A percentile compares a stretch with the other conserved stretches of the same genome.
These are phyloP conservation scores for Auricularia heimuer DNA, from an alignment of 768 basidiomycete genomes.

Conservation along the genomic window DNA sequence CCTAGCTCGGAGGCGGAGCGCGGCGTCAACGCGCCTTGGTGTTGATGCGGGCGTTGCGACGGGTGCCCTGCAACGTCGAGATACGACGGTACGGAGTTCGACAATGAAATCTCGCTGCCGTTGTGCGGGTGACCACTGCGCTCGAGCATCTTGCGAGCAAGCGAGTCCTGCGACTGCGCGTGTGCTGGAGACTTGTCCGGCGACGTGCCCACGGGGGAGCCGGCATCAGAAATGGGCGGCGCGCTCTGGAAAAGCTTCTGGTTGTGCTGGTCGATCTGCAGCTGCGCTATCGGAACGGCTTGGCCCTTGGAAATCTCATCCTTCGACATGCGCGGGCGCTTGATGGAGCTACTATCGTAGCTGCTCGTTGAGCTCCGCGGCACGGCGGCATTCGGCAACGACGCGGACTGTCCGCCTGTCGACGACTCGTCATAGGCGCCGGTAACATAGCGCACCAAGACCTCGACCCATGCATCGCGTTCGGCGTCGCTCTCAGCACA, in stretches of 20 bases:
- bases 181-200: neutral
- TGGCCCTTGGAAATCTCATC: conserved; percentile 50
- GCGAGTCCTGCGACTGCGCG: neutral
- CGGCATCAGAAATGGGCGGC: conserved; percentile 8
- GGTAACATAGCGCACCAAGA: conserved; percentile 80
- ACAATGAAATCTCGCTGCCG: conserved; percentile 35
- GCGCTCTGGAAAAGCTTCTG: conserved; percentile 50
- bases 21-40: neutral
- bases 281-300: conserved; percentile 47
- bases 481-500: conserved; percentile 95
- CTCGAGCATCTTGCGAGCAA: neutral
- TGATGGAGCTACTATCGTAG: neutral
- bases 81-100: conserved; percentile 49
- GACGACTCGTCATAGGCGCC: conserved; percentile 59
- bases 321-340: conserved; percentile 29
- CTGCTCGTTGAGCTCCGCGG: conserved; percentile 29
- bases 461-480: conserved; percentile 90
- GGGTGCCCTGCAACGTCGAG: conserved; percentile 25
- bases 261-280: conserved; percentile 44
- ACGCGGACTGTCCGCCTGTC: neutral
- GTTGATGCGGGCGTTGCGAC: conserved; percentile 45
- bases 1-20: conserved; percentile 53
- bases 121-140: neutral
- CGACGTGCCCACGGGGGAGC: neutral
- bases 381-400: neutral